These are phyloP conservation scores for Colletotrichum destructivum DNA, from an alignment of 2,329 filamentous ascomycete species.

Conservation along the genomic window DNA sequence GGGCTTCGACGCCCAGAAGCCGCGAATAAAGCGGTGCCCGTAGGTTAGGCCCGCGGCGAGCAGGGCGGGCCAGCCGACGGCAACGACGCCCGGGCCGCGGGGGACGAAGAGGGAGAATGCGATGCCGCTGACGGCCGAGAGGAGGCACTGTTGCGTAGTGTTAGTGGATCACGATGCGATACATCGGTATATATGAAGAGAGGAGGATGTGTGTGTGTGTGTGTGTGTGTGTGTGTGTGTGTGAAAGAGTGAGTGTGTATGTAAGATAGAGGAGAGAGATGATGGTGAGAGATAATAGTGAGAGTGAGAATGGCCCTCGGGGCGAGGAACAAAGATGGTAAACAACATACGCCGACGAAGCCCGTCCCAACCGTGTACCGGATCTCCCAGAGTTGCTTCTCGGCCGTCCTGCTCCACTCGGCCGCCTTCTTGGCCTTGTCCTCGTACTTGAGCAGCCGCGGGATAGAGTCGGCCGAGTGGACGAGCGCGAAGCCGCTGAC, in stretches of 20 bases:
- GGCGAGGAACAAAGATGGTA: too few relatives aligned
- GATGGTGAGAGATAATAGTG: too few relatives aligned
- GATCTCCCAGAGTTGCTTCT: slow-evolving; percentile 48
- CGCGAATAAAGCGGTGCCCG: slow-evolving; percentile 47
- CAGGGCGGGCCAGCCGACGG: slow-evolving; percentile 43
- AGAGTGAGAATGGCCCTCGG: not conserved
- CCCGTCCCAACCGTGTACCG: slow-evolving; percentile 50
- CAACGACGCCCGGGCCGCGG: slow-evolving; percentile 31
- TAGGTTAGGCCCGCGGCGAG: slow-evolving; percentile 42
- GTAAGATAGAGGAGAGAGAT: too few relatives aligned
- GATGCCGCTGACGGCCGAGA: slow-evolving; percentile 43
- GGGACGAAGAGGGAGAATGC: slow-evolving; percentile 40
- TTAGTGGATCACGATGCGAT: not conserved
- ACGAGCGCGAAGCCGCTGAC: slow-evolving; percentile 46
- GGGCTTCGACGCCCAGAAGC: slow-evolving; percentile 48
- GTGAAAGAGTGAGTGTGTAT: too few relatives aligned
- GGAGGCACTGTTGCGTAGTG: slow-evolving; percentile 35
- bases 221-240: too few relatives aligned
- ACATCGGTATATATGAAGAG: too few relatives aligned
- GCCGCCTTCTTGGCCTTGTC: slow-evolving; percentile 48
- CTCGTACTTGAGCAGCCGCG: slow-evolving; percentile 49
- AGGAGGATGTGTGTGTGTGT: too few relatives aligned
- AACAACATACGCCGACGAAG: slow-evolving; percentile 45
- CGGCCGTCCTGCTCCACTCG: slow-evolving; percentile 49
- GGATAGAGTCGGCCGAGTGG: slow-evolving; percentile 47